phyloP scores from a whole-genome alignment of 805 yeast species.

The Brettanomyces nanus region DNA sequence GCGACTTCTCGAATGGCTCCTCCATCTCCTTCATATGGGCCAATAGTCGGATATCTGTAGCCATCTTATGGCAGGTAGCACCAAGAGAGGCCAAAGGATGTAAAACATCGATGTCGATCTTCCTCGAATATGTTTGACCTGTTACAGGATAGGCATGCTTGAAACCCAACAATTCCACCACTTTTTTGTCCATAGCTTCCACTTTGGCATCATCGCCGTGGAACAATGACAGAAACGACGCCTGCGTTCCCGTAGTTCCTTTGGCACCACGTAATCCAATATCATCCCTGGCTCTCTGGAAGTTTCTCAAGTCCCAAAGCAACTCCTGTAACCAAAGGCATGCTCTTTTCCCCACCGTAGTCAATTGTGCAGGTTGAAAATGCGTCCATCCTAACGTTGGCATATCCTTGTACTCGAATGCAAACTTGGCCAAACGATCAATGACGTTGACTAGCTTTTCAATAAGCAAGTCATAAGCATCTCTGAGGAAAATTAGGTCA shows the following conservation, averaged over 20 bases:
- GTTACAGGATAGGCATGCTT: constrained; percentile 95
- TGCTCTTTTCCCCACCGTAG: constrained; percentile 97
- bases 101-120: constrained; percentile 90
- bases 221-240: constrained; percentile 87
- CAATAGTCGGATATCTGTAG: constrained; percentile 90
- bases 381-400: constrained; percentile 99
- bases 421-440: constrained; percentile 81
- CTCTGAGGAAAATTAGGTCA: constrained; percentile 91
- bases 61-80: constrained; percentile 94
- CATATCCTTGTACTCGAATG: constrained; percentile 84
- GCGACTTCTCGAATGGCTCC: constrained; percentile 98
- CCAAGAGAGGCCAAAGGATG: constrained; percentile 93
- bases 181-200: constrained; percentile 84
- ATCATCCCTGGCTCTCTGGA: constrained; percentile 93
- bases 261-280: constrained; percentile 95
- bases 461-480: constrained; percentile 87
- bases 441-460: constrained; percentile 96
- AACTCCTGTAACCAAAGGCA: constrained; percentile 97
- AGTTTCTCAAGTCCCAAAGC: constrained; percentile 94
- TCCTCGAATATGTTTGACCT: constrained; percentile 98
- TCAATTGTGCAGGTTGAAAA: constrained; percentile 98
- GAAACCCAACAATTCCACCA: constrained; percentile 87
- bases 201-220: constrained; percentile 97
- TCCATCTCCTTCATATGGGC: constrained; percentile 97
- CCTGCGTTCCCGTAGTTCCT: constrained; percentile 99